Evolutionary conservation across 1,284 basidiomycete species (phyloP).

Genomic region (Heimioporus punctisporus): DNA sequence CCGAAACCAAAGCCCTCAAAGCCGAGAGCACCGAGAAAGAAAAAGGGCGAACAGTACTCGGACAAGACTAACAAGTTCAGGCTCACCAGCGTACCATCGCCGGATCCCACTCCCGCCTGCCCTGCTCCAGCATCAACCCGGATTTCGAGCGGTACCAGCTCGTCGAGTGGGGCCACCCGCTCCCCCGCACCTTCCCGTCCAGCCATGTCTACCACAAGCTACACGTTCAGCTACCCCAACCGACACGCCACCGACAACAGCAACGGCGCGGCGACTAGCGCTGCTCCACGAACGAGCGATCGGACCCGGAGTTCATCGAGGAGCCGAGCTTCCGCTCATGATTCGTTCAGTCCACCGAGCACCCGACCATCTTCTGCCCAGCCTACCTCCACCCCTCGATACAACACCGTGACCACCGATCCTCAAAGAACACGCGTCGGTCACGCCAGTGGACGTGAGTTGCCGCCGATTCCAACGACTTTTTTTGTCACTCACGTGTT

Average conservation of each 20-base stretch:
- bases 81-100: conserved; percentile 19
- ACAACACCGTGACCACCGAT: conserved; percentile 28
- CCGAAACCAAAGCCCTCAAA: conserved; percentile 27
- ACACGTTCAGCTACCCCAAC: neutral
- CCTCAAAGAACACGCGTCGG: conserved; percentile 4
- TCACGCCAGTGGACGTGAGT: conserved; percentile 14
- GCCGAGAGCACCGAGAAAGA: conserved; percentile 27
- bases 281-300: conserved; percentile 2
- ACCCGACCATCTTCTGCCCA: conserved; percentile 9
- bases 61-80: conserved; percentile 28
- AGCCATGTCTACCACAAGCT: conserved; percentile 6
- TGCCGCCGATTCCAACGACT: neutral
- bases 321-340: conserved; percentile 2
- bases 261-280: neutral
- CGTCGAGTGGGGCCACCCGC: neutral
- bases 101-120: conserved; percentile 29
- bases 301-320: conserved; percentile 16
- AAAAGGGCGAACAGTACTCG: conserved; percentile 26
- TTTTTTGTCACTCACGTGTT: conserved; percentile 9
- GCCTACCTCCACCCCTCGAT: conserved; percentile 21
- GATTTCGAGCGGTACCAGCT: conserved; percentile 6
- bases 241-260: conserved; percentile 3
- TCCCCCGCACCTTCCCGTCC: conserved; percentile 1
- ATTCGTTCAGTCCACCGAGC: neutral
- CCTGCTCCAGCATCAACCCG: conserved; percentile 10